Conservation (phyloP, 2,329 filamentous ascomycete genomes). For the Alternaria incomplexa region DNA sequence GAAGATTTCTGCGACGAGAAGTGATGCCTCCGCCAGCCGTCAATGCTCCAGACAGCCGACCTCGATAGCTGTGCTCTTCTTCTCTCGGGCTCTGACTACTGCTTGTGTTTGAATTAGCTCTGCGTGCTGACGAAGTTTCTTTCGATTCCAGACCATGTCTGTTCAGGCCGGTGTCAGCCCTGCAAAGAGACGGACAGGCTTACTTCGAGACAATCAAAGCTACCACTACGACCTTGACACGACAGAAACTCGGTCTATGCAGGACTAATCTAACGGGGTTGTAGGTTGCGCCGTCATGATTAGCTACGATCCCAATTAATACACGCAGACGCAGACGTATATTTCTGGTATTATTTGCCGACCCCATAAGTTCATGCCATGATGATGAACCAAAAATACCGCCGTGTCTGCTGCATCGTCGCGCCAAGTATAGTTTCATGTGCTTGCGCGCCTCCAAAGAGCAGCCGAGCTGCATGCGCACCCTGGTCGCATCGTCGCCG, state of each 20-base stretch:
- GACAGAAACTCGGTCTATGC: neutral
- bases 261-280: neutral
- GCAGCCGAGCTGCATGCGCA: slow-evolving; percentile 7
- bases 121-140: neutral
- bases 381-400: neutral
- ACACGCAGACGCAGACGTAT: neutral
- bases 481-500: slow-evolving; percentile 1
- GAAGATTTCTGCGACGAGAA: neutral
- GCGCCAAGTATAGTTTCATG: slow-evolving; percentile 9
- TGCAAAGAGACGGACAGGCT: neutral
- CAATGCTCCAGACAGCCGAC: neutral
- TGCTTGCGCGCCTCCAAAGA: neutral
- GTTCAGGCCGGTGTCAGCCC: neutral
- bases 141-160: neutral
- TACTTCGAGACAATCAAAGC: neutral
- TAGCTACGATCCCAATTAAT: neutral
- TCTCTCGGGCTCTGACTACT: neutral
- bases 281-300: neutral
- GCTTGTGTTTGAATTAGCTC: neutral
- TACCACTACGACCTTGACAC: neutral
- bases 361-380: neutral
- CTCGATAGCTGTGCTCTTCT: neutral
- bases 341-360: neutral
- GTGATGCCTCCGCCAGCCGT: neutral
- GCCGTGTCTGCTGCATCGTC: neutral